phyloP scores from a whole-genome alignment of 2,329 filamentous ascomycete species.

The Cercospora citrullina region DNA sequence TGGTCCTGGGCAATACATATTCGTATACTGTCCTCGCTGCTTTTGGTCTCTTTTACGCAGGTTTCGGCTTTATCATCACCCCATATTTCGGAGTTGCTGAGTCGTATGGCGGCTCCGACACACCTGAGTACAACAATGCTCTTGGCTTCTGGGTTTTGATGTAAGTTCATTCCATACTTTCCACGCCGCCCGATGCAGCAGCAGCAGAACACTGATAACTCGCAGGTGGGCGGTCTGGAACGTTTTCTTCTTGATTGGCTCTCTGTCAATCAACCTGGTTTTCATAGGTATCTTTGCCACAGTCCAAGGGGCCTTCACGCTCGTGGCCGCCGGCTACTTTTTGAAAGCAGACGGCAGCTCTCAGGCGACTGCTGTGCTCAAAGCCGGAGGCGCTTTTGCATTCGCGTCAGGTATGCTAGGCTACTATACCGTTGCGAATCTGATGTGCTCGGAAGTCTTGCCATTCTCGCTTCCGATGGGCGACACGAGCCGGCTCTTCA shows the following conservation, averaged over 20 bases:
- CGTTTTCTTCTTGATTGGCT: constrained; percentile 49
- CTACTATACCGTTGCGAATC: constrained; percentile 48
- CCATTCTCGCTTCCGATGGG: constrained; percentile 45
- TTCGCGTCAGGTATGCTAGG: constrained; percentile 51
- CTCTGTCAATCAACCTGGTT: constrained; percentile 49
- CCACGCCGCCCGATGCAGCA: background rate
- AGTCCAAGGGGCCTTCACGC: constrained; percentile 48
- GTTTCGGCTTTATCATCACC: constrained; percentile 52
- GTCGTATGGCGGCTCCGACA: constrained; percentile 47
- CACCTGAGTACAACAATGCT: constrained; percentile 50
- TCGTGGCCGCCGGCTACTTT: constrained; percentile 50
- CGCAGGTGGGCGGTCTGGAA: constrained; percentile 49
- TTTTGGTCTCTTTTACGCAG: constrained; percentile 57
- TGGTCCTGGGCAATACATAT: constrained; percentile 54
- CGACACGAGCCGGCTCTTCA: constrained; percentile 46
- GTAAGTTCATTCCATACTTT: constrained; percentile 33
- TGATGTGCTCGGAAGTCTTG: constrained; percentile 45
- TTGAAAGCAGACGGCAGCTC: constrained; percentile 47
- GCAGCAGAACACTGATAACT: constrained; percentile 5
- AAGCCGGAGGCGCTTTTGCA: constrained; percentile 49
- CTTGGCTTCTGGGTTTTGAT: constrained; percentile 52
- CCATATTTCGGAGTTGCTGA: constrained; percentile 50
- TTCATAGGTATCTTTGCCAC: constrained; percentile 53
- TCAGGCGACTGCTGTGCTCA: constrained; percentile 43
- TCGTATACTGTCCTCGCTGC: constrained; percentile 57